Percentiles rank a stretch among this genome's conserved stretches.
phyloP scores from a whole-genome alignment of 176 grass and related monocot genomes.

The Carex scoparia region DNA sequence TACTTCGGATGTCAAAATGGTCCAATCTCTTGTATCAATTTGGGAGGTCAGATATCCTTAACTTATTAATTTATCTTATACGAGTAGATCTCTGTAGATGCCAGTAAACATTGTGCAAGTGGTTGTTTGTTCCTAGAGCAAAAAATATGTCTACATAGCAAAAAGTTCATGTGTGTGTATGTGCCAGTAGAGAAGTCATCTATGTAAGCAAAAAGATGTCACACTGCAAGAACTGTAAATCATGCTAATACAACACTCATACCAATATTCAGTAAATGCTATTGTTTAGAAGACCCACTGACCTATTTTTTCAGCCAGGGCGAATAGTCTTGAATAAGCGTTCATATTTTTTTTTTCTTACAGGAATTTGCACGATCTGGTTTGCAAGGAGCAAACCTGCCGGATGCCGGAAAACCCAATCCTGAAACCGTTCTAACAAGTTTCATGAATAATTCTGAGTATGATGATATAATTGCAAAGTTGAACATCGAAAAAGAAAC shows the following conservation, averaged over 20 bases:
- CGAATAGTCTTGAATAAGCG: not conserved
- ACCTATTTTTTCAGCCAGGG: not conserved
- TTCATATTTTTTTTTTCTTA: conserved; percentile 21
- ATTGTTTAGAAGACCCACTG: not conserved
- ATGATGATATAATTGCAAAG: conserved; percentile 53
- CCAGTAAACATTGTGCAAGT: not conserved
- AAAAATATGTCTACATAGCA: not conserved
- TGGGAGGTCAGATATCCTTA: conserved; percentile 62
- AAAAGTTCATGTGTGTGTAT: not conserved
- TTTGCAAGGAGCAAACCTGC: conserved; percentile 39
- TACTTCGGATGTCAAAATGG: conserved; percentile 68
- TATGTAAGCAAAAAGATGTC: not conserved
- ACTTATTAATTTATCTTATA: not conserved
- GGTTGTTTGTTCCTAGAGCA: conserved; percentile 17
- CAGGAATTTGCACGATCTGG: conserved; percentile 57
- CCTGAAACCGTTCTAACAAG: conserved; percentile 45
- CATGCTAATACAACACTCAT: not conserved
- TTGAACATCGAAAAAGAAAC: conserved; percentile 42
- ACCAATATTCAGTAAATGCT: not conserved
- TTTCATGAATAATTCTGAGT: conserved; percentile 59
- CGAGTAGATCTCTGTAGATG: not conserved
- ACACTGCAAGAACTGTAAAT: not conserved
- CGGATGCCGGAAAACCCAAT: conserved; percentile 43
- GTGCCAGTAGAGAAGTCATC: not conserved
- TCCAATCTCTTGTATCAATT: conserved; percentile 84